Evolutionary conservation across 2,329 filamentous ascomycete species (phyloP).

Genomic region (Ascocoryne sarcoides): DNA sequence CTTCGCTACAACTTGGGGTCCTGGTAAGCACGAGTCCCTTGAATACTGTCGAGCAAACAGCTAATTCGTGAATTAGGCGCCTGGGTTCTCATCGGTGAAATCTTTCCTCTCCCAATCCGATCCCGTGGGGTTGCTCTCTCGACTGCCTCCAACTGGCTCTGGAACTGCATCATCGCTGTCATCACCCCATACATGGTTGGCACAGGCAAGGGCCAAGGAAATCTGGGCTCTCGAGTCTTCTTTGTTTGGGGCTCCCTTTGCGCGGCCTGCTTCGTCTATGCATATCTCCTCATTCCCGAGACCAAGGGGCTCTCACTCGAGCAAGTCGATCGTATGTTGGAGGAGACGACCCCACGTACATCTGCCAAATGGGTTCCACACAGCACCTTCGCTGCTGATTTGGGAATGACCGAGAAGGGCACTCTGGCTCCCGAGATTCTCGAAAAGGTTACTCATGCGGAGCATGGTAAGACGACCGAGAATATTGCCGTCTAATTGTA

Average conservation of each 20-base stretch:
- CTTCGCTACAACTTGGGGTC: constrained; percentile 85
- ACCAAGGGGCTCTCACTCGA: constrained; percentile 68
- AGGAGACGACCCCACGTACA: constrained; percentile 36
- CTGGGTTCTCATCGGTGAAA: constrained; percentile 80
- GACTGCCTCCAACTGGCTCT: constrained; percentile 86
- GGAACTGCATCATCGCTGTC: constrained; percentile 65
- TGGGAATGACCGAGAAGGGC: constrained; percentile 8
- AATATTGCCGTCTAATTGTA: background rate
- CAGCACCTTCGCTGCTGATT: constrained; percentile 9
- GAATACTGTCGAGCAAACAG: background rate
- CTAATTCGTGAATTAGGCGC: constrained; percentile 31
- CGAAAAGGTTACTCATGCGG: constrained; percentile 3
- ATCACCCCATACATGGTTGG: constrained; percentile 68
- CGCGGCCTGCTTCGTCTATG: constrained; percentile 44
- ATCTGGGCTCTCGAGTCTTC: constrained; percentile 27
- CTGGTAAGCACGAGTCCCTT: constrained; percentile 29
- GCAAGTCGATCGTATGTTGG: constrained; percentile 59
- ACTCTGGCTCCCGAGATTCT: constrained; percentile 3
- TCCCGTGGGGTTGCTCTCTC: constrained; percentile 80
- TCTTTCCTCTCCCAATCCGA: constrained; percentile 83
- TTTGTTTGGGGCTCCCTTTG: constrained; percentile 57
- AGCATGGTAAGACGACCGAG: background rate
- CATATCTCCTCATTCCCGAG: constrained; percentile 56
- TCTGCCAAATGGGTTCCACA: constrained; percentile 22
- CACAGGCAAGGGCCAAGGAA: constrained; percentile 38